Percentiles rank a stretch among this genome's conserved stretches.
Conservation (phyloP, 352 stramenopile species). For the Phytophthora capsici region DNA sequence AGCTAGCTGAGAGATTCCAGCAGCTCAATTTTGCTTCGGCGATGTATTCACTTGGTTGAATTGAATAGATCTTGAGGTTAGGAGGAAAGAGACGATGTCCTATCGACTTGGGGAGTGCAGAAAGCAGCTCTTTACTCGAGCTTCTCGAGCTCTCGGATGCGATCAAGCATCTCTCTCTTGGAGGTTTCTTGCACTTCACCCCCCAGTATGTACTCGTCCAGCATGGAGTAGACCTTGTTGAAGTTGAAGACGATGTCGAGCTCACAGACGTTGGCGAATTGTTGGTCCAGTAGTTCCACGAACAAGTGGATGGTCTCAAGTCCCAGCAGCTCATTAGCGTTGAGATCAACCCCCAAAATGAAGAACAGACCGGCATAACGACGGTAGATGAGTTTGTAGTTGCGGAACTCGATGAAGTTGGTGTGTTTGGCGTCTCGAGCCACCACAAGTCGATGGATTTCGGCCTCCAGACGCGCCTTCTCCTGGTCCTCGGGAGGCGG, state of each 20-base stretch:
- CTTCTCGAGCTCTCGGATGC: slow-evolving; percentile 93
- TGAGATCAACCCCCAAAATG: slow-evolving; percentile 95
- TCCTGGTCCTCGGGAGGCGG: slow-evolving; percentile 83
- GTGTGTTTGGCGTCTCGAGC: slow-evolving; percentile 91
- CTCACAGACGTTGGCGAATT: slow-evolving; percentile 99
- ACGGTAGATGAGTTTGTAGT: slow-evolving; percentile 99
- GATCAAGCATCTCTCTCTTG: slow-evolving; percentile 93
- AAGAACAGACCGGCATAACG: slow-evolving; percentile 99
- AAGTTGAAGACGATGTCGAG: slow-evolving; percentile 97
- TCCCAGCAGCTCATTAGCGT: slow-evolving; percentile 97
- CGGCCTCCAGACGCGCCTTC: slow-evolving; percentile 86
- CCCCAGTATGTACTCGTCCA: slow-evolving; percentile 96
- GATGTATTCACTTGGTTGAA: not conserved
- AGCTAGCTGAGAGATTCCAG: slow-evolving; percentile 21
- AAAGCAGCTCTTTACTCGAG: slow-evolving; percentile 63
- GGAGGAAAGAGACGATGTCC: slow-evolving; percentile 20
- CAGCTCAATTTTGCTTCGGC: slow-evolving; percentile 19
- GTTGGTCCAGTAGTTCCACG: slow-evolving; percentile 98
- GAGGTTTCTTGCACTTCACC: slow-evolving; percentile 94
- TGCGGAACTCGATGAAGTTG: slow-evolving; percentile 98
- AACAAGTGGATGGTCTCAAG: slow-evolving; percentile 99
- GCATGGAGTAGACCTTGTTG: slow-evolving; percentile 95
- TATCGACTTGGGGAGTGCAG: slow-evolving; percentile 7
- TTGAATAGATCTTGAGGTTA: slow-evolving; percentile 35
- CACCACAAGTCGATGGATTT: slow-evolving; percentile 92